Evolutionary conservation across 2,329 filamentous ascomycete genomes (phyloP).

Genomic region (Phialemoniopsis sp.): DNA sequence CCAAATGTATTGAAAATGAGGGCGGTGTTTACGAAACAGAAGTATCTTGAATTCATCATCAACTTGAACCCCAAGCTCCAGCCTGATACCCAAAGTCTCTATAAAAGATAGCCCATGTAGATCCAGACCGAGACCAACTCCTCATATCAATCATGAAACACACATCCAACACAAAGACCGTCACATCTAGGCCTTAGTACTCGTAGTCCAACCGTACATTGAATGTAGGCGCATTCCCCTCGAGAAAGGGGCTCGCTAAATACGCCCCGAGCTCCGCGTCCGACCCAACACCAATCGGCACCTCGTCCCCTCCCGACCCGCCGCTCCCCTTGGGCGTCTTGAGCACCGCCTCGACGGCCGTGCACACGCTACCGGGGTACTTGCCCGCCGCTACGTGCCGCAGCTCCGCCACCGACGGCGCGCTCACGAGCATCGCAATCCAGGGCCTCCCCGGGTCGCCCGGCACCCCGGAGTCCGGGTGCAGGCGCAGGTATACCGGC

Average conservation of each 20-base stretch:
- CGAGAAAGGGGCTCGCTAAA: slow-evolving; percentile 55
- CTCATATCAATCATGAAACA: too few species aligned
- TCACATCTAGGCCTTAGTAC: too few species aligned
- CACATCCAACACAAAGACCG: too few species aligned
- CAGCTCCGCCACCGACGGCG: slow-evolving; percentile 57
- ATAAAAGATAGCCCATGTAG: too few species aligned
- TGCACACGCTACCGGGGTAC: slow-evolving; percentile 54
- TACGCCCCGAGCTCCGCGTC: slow-evolving; percentile 72
- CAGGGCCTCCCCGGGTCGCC: slow-evolving; percentile 50
- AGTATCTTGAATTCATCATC: too few species aligned
- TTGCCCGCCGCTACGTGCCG: slow-evolving; percentile 57
- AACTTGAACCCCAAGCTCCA: too few species aligned
- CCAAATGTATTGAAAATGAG: too few species aligned
- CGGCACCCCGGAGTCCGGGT: slow-evolving; percentile 56
- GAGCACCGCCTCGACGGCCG: slow-evolving; percentile 63
- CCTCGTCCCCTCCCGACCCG: slow-evolving; percentile 35
- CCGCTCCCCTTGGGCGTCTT: slow-evolving; percentile 45
- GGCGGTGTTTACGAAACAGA: too few species aligned
- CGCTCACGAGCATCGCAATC: slow-evolving; percentile 57
- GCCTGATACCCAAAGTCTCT: too few species aligned
- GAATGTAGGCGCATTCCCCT: slow-evolving; percentile 36
- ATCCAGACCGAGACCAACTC: too few species aligned
- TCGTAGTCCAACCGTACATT: slow-evolving; percentile 27
- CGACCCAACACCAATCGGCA: slow-evolving; percentile 61
- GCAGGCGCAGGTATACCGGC: slow-evolving; percentile 66